Conservation (phyloP, 1,284 basidiomycete species). For the Cutaneotrichosporon daszewskae region DNA sequence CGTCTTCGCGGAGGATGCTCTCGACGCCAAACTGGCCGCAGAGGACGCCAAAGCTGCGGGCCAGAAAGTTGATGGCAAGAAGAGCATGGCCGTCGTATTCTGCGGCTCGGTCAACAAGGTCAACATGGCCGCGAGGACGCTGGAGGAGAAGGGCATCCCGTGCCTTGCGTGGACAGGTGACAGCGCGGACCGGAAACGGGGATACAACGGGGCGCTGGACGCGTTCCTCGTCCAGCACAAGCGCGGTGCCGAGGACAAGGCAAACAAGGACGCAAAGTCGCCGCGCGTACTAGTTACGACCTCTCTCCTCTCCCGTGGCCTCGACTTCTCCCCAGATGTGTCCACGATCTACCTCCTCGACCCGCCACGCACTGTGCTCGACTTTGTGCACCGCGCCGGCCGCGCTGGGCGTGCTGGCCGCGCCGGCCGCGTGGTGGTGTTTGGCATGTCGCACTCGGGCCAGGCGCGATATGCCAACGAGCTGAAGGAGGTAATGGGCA, state of each 20-base stretch:
- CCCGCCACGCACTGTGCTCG: constrained; percentile 75
- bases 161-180: constrained; percentile 61
- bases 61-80: background rate
- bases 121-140: constrained; percentile 54
- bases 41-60: constrained; percentile 53
- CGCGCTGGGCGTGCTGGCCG: constrained; percentile 59
- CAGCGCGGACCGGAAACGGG: constrained; percentile 51
- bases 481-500: constrained; percentile 22
- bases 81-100: constrained; percentile 65
- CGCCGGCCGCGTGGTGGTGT: constrained; percentile 55
- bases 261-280: constrained; percentile 5
- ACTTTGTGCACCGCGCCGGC: constrained; percentile 84
- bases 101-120: constrained; percentile 69
- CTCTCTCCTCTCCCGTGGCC: constrained; percentile 79
- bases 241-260: background rate
- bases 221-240: constrained; percentile 50
- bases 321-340: constrained; percentile 74
- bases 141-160: constrained; percentile 59
- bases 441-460: constrained; percentile 33
- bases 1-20: constrained; percentile 17
- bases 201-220: constrained; percentile 60
- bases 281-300: constrained; percentile 73
- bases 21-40: constrained; percentile 44
- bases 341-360: constrained; percentile 77
- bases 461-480: constrained; percentile 20